phyloP scores from a whole-genome alignment of 164 flowering plant species.

The Annona cherimola region DNA sequence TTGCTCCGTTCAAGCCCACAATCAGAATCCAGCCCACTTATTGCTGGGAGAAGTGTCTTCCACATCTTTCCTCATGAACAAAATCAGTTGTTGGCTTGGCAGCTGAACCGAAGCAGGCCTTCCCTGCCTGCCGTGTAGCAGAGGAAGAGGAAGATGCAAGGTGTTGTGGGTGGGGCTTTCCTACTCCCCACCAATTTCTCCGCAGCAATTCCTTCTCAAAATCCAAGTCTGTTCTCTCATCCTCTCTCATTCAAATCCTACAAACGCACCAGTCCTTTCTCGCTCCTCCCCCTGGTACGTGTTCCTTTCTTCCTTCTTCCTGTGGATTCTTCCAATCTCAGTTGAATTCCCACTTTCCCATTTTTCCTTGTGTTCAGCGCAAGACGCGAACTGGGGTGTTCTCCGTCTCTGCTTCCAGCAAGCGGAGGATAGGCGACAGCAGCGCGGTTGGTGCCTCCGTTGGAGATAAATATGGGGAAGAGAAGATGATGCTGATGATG shows the following conservation, averaged over 20 bases:
- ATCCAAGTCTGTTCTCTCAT: neutral
- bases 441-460: conserved; percentile 19
- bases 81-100: neutral
- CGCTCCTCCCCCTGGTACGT: neutral
- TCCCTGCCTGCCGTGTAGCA: neutral
- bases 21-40: neutral
- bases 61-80: neutral
- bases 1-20: neutral
- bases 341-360: neutral
- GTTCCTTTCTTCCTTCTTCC: neutral
- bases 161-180: neutral
- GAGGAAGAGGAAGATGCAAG: neutral
- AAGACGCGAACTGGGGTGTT: neutral
- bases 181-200: neutral
- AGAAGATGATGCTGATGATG: conserved; percentile 36
- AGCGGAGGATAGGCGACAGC: neutral
- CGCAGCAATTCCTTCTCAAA: neutral
- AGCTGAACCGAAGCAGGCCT: neutral
- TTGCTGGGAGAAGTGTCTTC: no score
- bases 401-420: neutral
- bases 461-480: conserved; percentile 29
- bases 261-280: neutral
- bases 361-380: neutral
- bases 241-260: neutral
- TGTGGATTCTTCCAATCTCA: neutral